Evolutionary conservation across 139 green algal genomes (phyloP).

Genomic region (Haematococcus sp.): DNA sequence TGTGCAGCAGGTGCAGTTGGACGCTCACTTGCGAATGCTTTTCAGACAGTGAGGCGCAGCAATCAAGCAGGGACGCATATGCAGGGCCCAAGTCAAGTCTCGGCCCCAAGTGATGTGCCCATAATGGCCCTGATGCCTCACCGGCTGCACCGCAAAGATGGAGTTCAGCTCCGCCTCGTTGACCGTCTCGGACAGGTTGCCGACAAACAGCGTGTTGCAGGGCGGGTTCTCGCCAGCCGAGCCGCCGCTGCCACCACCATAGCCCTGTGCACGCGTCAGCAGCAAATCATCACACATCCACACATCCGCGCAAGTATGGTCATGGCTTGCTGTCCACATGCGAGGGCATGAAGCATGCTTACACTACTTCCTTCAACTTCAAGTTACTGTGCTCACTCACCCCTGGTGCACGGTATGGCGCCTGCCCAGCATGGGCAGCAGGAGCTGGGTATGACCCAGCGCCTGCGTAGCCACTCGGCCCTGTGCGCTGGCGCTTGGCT

Average conservation of each 20-base stretch:
- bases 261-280: no score
- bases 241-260: not conserved
- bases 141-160: constrained; percentile 49
- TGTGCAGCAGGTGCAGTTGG: not conserved
- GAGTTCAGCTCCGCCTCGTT: constrained; percentile 69
- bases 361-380: no score
- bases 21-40: not conserved
- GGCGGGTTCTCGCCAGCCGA: constrained; percentile 75
- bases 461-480: not conserved
- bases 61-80: no score
- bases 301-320: no score
- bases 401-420: not conserved
- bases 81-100: no score
- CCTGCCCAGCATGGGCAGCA: not conserved
- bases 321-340: no score
- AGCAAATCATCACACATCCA: no score
- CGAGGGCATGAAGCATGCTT: no score
- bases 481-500: constrained; percentile 34
- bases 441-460: not conserved
- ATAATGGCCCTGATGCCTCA: no score
- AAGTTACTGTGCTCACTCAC: no score
- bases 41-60: no score
- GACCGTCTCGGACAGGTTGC: constrained; percentile 69
- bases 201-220: constrained; percentile 88
- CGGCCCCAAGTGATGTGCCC: no score